Conservation (phyloP, 2,329 filamentous ascomycete genomes). For the Paecilomyces sp. region DNA sequence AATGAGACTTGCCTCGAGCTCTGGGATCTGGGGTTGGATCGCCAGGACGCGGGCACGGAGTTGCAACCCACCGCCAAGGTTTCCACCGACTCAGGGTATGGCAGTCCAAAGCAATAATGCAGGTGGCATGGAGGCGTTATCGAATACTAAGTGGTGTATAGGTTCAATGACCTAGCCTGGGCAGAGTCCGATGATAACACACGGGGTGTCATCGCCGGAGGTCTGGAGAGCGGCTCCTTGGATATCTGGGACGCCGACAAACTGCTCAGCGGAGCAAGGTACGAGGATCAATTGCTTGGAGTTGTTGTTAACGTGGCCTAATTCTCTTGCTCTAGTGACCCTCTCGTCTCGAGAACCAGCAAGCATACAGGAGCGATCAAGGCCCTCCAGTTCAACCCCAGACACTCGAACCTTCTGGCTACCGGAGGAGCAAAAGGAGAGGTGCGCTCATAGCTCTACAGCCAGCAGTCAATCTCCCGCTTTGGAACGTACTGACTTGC, state of each 20-base stretch:
- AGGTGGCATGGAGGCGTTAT: slow-evolving; percentile 1
- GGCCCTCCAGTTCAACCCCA: slow-evolving; percentile 91
- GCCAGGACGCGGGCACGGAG: slow-evolving; percentile 67
- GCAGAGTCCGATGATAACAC: slow-evolving; percentile 71
- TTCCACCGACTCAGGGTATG: slow-evolving; percentile 80
- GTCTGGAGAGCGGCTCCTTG: slow-evolving; percentile 86
- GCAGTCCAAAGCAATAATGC: not conserved
- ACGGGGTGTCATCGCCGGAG: slow-evolving; percentile 86
- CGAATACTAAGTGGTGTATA: slow-evolving; percentile 34
- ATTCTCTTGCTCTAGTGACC: slow-evolving; percentile 44
- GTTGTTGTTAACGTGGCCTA: slow-evolving; percentile 3
- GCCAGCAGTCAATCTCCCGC: not conserved
- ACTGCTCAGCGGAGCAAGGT: slow-evolving; percentile 48
- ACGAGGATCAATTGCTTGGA: slow-evolving; percentile 9
- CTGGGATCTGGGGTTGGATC: slow-evolving; percentile 86
- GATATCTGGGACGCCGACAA: slow-evolving; percentile 88
- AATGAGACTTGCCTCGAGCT: slow-evolving; percentile 94
- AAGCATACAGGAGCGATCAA: slow-evolving; percentile 94
- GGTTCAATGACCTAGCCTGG: slow-evolving; percentile 98
- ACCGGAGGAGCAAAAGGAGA: slow-evolving; percentile 93
- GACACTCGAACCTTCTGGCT: slow-evolving; percentile 82
- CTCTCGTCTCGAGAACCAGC: slow-evolving; percentile 75
- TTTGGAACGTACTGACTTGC: slow-evolving; percentile 3
- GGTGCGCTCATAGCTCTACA: slow-evolving; percentile 19
- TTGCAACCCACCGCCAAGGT: slow-evolving; percentile 79